Conservation (phyloP, 2,329 filamentous ascomycete genomes). For the Diplocarpon mali region DNA sequence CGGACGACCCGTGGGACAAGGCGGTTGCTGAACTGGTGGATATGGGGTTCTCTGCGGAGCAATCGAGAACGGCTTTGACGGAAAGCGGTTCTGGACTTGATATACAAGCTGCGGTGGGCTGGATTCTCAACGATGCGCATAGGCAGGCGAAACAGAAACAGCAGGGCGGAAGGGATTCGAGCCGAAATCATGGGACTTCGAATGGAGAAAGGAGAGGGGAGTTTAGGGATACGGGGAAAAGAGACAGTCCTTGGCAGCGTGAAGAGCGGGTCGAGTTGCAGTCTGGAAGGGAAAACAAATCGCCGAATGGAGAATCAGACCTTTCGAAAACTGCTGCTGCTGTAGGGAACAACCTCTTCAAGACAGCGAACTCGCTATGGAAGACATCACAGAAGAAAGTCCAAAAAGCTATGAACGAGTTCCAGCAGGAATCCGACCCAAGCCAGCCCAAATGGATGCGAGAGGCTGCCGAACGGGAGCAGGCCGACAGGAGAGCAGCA, state of each 20-base stretch:
- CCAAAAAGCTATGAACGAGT: slow-evolving; percentile 83
- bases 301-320: slow-evolving; percentile 55
- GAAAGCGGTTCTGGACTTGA: slow-evolving; percentile 71
- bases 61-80: slow-evolving; percentile 67
- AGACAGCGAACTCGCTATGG: slow-evolving; percentile 91
- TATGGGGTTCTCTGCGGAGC: slow-evolving; percentile 84
- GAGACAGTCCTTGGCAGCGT: slow-evolving; percentile 49
- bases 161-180: slow-evolving; percentile 33
- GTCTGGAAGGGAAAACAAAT: slow-evolving; percentile 40
- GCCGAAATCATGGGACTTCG: slow-evolving; percentile 16
- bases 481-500: slow-evolving; percentile 28
- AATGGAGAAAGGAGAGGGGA: slow-evolving; percentile 23
- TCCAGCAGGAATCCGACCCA: slow-evolving; percentile 61
- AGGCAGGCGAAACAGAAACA: slow-evolving; percentile 66
- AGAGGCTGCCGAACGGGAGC: slow-evolving; percentile 39
- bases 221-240: slow-evolving; percentile 24
- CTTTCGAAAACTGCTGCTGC: slow-evolving; percentile 72
- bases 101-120: slow-evolving; percentile 78
- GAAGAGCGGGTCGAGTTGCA: slow-evolving; percentile 39
- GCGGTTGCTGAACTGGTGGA: slow-evolving; percentile 84
- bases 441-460: slow-evolving; percentile 94
- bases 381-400: slow-evolving; percentile 89
- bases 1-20: slow-evolving; percentile 58
- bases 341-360: slow-evolving; percentile 74
- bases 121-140: slow-evolving; percentile 86